Evolutionary conservation across 1,139 yeast genomes (phyloP), one percentile per base, ranked within the genome.

Genomic region (Spathaspora sp.): DNA sequence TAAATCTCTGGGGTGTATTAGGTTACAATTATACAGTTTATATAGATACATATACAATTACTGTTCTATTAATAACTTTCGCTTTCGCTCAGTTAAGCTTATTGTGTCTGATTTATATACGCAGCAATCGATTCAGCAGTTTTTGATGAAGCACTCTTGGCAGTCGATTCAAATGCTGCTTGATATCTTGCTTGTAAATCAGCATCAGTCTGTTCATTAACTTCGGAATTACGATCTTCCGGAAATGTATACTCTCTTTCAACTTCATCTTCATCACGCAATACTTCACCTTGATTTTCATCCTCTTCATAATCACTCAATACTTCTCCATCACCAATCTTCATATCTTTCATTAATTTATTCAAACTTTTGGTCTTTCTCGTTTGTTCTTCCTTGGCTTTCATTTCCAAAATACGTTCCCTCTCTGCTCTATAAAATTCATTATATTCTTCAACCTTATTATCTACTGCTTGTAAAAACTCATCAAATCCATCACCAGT

Each of bases 401-500:
- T 88, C 55, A 87, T 82, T 63, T 85, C 81, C 50, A 87, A 62
- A 23, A 93, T 82, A 56, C 88, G 74, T 47, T 93, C 97, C 57
- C 97, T 80, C 67, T 95, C 99, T 2, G 86, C 83, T 59, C 83
- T 82, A 63, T 93, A 95, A 59, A 74, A 91, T 49, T 82, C 81
- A 51, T 90, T 82, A 66, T 86, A 95, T 66, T 95, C 99, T 34
- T 84, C 89, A 38, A 86, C 91, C 66, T 95, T 95, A 52, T 80
- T 79, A 56, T 89, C 96, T 3, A 95, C 95, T 0, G 90, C 88
- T 15, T 70, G 74, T 63, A 91, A 63, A 60, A 95, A 93, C 31
- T 89, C 97, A 60, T 90, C 97, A 62, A 95, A 88, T 0, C 99
- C 99, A 3, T 78, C 85, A 13, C 99, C 99, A 0, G 98, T 91